Conservation (phyloP, 139 green algal genomes). For the Micractinium conductrix region DNA sequence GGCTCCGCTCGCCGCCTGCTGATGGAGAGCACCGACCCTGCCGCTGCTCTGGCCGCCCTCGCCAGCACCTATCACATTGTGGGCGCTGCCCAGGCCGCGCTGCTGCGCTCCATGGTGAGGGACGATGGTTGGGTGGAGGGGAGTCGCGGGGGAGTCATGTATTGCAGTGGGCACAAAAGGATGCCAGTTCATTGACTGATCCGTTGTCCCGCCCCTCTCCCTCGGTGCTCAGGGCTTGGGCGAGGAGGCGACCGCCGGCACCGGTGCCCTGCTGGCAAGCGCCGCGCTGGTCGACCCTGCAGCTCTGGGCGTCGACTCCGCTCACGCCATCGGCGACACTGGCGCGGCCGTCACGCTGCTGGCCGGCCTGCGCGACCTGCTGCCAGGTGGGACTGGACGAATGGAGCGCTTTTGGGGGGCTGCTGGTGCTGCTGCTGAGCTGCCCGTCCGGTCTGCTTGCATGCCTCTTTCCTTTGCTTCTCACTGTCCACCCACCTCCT, state of each 20-base stretch:
- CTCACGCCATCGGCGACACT: not conserved
- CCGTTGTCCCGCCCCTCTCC: not conserved
- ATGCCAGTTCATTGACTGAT: not conserved
- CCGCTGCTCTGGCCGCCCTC: not conserved
- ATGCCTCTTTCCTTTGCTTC: not conserved
- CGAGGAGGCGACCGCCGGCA: not conserved
- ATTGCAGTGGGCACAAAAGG: not conserved
- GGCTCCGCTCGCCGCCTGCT: slow-evolving; percentile 1
- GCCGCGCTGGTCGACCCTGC: not conserved
- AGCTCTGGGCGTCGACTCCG: too few relatives aligned
- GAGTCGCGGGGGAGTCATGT: not conserved
- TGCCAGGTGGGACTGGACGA: not conserved
- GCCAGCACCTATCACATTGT: not conserved
- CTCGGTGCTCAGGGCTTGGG: not conserved
- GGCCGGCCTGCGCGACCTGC: not conserved
- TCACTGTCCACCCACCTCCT: not conserved
- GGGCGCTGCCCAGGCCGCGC: not conserved
- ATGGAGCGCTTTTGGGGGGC: not conserved
- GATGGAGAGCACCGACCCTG: not conserved
- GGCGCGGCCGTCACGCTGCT: not conserved
- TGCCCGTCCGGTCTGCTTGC: not conserved
- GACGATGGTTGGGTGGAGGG: not conserved
- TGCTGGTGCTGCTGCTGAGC: not conserved
- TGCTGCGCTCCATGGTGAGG: slow-evolving; percentile 18
- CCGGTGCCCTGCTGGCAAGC: not conserved